Percentiles rank a stretch among this genome's conserved stretches.
phyloP scores from a whole-genome alignment of 495 filamentous ascomycete genomes.

The Friedmanniomyces simplex region DNA sequence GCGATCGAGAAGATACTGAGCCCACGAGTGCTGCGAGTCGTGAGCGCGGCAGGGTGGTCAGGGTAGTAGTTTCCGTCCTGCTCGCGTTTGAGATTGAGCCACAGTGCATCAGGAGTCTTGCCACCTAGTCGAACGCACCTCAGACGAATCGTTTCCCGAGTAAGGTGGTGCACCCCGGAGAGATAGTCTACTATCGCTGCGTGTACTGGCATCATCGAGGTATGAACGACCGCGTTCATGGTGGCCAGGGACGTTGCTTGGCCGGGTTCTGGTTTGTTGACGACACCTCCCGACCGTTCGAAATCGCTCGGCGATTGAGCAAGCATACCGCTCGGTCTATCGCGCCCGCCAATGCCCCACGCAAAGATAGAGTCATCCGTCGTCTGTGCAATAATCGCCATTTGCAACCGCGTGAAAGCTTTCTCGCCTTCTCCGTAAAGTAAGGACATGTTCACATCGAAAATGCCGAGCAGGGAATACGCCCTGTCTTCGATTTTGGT shows the following conservation, averaged over 20 bases:
- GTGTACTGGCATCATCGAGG: background rate
- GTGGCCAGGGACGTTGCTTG: background rate
- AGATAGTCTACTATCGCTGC: background rate
- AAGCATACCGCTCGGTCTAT: background rate
- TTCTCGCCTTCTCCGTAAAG: conserved; percentile 31
- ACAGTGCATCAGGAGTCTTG: background rate
- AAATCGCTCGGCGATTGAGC: background rate
- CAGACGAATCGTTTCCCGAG: background rate
- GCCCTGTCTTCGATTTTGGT: conserved; percentile 26
- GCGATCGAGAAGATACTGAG: background rate
- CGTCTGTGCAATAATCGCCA: conserved; percentile 21
- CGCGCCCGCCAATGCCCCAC: conserved; percentile 6
- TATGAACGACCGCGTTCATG: background rate
- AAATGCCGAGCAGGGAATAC: conserved; percentile 30
- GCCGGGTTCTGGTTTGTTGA: background rate
- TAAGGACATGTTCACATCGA: conserved; percentile 30
- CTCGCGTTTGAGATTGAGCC: background rate
- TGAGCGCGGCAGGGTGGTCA: background rate
- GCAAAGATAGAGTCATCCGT: conserved; percentile 17
- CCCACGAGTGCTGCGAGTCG: background rate
- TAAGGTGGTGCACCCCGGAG: background rate
- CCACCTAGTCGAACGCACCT: background rate
- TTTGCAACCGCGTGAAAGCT: conserved; percentile 26
- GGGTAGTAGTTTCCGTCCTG: background rate
- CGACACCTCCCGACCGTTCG: background rate